Evolutionary conservation across 2,329 filamentous ascomycete genomes (phyloP), one percentile per base, ranked within the genome.

Genomic region (Fusarium udum): DNA sequence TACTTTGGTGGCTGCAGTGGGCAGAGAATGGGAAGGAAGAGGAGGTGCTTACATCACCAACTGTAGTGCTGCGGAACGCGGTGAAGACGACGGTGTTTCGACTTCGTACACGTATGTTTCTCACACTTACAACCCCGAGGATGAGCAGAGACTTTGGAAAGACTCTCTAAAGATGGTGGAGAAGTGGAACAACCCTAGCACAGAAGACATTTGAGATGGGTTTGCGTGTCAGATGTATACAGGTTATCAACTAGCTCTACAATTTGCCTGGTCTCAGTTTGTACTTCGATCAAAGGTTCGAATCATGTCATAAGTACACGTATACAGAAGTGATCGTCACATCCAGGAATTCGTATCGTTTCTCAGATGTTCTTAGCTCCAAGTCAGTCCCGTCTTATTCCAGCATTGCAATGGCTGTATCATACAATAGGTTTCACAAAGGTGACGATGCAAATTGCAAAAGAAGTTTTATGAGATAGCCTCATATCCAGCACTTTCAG

Each of bases 71-170:
- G 48, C 63, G 5, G 48, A 65, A 28, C 28, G 40, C 16, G 63
- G 63, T 14, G 40, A 64, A 22, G 49, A 56, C 10, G 40, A 64
- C 7, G 60, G 40, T 31, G 28, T 18, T 37, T 36, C 63, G 18
- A 63, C 48, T 10, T 64, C 60, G 5, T 61, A 56, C 28, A 65
- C 48, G 1, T 64, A 56, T 28, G 60, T 57, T 24, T 39, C 64
- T 22, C 61, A 59, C 28, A 66, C 61, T 7, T 64, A 66, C 11
- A 64, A 14, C n/a, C 60, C 63, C 20, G 7, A 43, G 18, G 37
- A 58, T 43, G 61, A 65, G 18, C 24, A 34, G 26, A 65, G 64
- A 4, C 26, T 66, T 14, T 66, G 61, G 61, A 31, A 39, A 8
- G 61, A 66, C 14, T 66, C 49, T 28, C 37, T 65, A 2, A 26